Evolutionary conservation across 129 eudicot genomes (phyloP), one percentile per base, ranked within the genome.

Genomic region (Lactuca saligna): DNA sequence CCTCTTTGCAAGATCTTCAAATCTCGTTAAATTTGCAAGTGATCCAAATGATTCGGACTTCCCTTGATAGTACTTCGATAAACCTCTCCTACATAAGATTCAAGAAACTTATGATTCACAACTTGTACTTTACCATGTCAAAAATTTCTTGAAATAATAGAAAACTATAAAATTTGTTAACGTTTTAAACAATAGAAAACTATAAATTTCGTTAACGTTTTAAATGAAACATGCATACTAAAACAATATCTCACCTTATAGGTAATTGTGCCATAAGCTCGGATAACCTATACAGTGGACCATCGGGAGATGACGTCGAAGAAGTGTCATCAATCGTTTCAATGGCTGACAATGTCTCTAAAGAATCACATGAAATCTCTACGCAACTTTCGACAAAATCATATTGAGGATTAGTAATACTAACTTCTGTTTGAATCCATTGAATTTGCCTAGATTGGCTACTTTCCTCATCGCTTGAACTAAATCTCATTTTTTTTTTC

Each of bases 221-320:
- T 4, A 53, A 2, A 53, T 29, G 42, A 9, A 1, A 59, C 38
- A 63, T 29, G 56, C 6, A 38, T 25, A 67, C 44, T 17, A 12
- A 54, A 33, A 34, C 3, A 8, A 2, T 46, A 20, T 54, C 91
- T 88, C 68, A 89, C 96, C 87, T 89, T 86, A 89, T 73, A 41
- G 94, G 94, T 37, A 89, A 83, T 15, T 86, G 88, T 57, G 65
- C 71, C 94, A 89, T 84, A 75, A 89, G 96, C n/a, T 82, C 94
- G n/a, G 86, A 71, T 68, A 89, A 66, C 61, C 87, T 82, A 65
- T 58, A 86, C n/a, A 89, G 68, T 62, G 96, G 96, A 20, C 93
- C 87, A 68, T 73, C 51, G 3, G 31, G 51, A 42, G 81, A 72
- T 6, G 49, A 58, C 34, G 63, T 3, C 3, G 78, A 63, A 44